Percentiles rank a stretch among this genome's conserved stretches.
phyloP scores from a whole-genome alignment of 495 filamentous ascomycete species.

The Penicillium crystallinum region DNA sequence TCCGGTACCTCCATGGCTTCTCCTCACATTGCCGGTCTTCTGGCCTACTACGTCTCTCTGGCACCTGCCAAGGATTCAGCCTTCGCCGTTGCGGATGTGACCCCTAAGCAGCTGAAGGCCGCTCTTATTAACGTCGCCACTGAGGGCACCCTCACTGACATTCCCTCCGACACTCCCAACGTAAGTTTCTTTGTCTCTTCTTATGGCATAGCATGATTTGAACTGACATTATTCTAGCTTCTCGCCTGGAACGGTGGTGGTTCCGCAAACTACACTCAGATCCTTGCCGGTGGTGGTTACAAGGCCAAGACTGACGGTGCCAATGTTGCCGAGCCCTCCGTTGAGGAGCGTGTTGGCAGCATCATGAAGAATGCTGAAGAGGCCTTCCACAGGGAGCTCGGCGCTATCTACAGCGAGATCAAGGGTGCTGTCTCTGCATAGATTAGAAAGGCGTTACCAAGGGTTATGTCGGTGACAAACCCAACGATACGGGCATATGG shows the following conservation, averaged over 20 bases:
- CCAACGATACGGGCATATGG: constrained; percentile 24
- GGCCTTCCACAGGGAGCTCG: constrained; percentile 32
- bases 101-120: constrained; percentile 89
- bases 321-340: constrained; percentile 7
- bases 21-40: constrained; percentile 90
- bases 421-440: constrained; percentile 39
- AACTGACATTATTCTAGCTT: constrained; percentile 52
- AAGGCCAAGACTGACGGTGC: constrained; percentile 19
- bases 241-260: constrained; percentile 99
- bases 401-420: constrained; percentile 46
- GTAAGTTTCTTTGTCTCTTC: constrained; percentile 39
- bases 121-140: constrained; percentile 83
- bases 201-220: neutral
- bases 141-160: constrained; percentile 69
- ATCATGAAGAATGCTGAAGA: constrained; percentile 36
- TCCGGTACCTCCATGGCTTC: constrained; percentile 99
- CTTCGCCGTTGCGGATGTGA: constrained; percentile 83
- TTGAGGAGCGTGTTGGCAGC: constrained; percentile 28
- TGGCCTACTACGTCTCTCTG: constrained; percentile 96
- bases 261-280: constrained; percentile 80
- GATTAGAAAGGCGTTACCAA: constrained; percentile 17
- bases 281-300: constrained; percentile 61
- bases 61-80: constrained; percentile 84
- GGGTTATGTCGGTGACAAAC: constrained; percentile 19
- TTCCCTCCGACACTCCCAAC: constrained; percentile 79